Evolutionary conservation across 1,284 basidiomycete species (phyloP).

Genomic region (Apiotrichum domesticum): DNA sequence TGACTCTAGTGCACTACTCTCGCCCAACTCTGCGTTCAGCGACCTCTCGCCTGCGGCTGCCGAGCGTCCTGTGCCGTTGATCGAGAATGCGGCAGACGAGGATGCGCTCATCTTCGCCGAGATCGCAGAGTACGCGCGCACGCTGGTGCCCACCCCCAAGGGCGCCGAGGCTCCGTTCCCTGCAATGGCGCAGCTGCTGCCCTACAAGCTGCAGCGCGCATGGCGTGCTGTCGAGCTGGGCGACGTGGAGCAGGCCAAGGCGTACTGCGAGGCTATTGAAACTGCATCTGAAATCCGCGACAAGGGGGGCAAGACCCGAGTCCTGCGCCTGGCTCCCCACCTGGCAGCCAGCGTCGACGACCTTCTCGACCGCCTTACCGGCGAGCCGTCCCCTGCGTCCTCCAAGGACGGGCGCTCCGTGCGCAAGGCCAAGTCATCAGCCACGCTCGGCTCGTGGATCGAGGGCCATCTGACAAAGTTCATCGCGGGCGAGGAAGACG

Average conservation of each 20-base stretch:
- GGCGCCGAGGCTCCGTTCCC: slow-evolving; percentile 71
- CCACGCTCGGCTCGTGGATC: slow-evolving; percentile 86
- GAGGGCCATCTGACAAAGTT: slow-evolving; percentile 94
- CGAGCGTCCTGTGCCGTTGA: slow-evolving; percentile 33
- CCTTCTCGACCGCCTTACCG: slow-evolving; percentile 73
- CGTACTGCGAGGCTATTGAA: slow-evolving; percentile 89
- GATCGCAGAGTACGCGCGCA: slow-evolving; percentile 84
- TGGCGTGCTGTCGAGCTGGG: slow-evolving; percentile 71
- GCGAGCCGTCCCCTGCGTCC: slow-evolving; percentile 63
- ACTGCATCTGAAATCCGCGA: slow-evolving; percentile 46
- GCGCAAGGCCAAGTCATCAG: slow-evolving; percentile 74
- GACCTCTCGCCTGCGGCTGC: slow-evolving; percentile 47
- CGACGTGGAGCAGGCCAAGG: slow-evolving; percentile 63
- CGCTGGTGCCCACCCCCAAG: slow-evolving; percentile 64
- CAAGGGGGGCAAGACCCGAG: slow-evolving; percentile 16
- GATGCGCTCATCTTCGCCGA: slow-evolving; percentile 85
- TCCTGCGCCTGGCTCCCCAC: slow-evolving; percentile 55
- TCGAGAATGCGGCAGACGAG: slow-evolving; percentile 31
- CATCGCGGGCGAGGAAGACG: slow-evolving; percentile 77
- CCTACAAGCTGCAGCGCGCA: slow-evolving; percentile 80
- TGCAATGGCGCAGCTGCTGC: slow-evolving; percentile 80
- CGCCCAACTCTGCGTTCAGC: slow-evolving; percentile 71
- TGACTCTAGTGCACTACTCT: slow-evolving; percentile 54
- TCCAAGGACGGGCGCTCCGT: slow-evolving; percentile 55
- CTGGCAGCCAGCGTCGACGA: slow-evolving; percentile 73